Evolutionary conservation across 768 basidiomycete species (phyloP).

Genomic region (Brasilioporus rufonigricans): DNA sequence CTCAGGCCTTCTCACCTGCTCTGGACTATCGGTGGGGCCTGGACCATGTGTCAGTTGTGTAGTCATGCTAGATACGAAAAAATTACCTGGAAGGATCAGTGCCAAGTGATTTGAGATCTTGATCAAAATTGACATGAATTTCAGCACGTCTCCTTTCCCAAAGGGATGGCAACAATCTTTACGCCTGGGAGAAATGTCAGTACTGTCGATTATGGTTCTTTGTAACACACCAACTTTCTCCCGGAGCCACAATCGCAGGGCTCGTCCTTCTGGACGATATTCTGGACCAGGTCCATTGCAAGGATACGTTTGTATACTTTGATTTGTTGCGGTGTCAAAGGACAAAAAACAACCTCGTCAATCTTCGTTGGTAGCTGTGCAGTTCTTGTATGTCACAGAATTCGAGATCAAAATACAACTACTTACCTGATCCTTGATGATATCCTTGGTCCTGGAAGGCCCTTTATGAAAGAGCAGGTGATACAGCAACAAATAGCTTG

Average conservation of each 20-base stretch:
- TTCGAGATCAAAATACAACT: neutral
- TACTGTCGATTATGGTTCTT: neutral
- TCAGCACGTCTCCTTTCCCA: constrained; percentile 57
- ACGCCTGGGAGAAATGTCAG: constrained; percentile 40
- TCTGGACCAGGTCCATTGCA: constrained; percentile 61
- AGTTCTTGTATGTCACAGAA: neutral
- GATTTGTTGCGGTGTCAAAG: constrained; percentile 69
- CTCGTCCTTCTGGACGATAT: constrained; percentile 69
- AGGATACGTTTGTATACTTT: constrained; percentile 72
- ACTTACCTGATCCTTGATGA: constrained; percentile 65
- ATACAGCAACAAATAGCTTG: constrained; percentile 22
- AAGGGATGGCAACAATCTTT: constrained; percentile 55
- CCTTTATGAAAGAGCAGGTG: neutral
- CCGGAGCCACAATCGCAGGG: constrained; percentile 68
- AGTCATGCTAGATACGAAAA: neutral
- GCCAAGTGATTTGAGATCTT: constrained; percentile 88
- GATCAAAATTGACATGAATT: constrained; percentile 77
- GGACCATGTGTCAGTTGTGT: constrained; percentile 1
- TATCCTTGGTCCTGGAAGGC: constrained; percentile 62
- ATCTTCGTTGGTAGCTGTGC: constrained; percentile 79
- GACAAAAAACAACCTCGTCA: constrained; percentile 94
- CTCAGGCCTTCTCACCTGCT: constrained; percentile 48
- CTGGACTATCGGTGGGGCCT: constrained; percentile 68
- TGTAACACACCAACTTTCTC: constrained; percentile 43
- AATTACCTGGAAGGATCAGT: constrained; percentile 76